Evolutionary conservation across 2,329 filamentous ascomycete species (phyloP), one percentile per base, ranked within the genome.

Genomic region (Trichoderma afroharzianum): DNA sequence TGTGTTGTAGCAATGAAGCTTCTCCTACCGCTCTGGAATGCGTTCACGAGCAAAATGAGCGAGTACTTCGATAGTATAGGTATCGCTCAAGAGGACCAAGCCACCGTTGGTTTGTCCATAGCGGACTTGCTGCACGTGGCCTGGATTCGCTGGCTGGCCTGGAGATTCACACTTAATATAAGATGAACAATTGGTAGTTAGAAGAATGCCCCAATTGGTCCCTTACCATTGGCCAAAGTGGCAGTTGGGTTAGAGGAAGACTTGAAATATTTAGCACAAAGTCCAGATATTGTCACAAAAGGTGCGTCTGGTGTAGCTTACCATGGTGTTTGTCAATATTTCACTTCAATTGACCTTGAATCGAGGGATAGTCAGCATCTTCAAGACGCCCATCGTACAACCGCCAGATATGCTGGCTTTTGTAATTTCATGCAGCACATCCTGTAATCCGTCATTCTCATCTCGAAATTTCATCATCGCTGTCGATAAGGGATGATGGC

Each of bases 1-100:
- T 18, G 39, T 32, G 28, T 32, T 12, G n/a, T 14, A 59, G 7
- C n/a, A 59, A 59, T 14, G 36, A 32, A 7, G 3, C 28, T 68
- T 15, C 21, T 11, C 53, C 28, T 50, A 68, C 64, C 64, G 26
- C 39, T 68, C 64, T 32, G 64, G 64, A 47, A 68, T 68, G 5
- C 64, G 64, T 59, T 68, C 64, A 33, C 64, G 64, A 11, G 64
- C 64, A 32, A 68, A 68, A 59, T 68, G 64, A 7, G 64, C 64
- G 36, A 68, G 55, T 12, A 68, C 26, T 47, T 68, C 64, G 9
- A 68, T 59, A 21, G 64, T 68, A 33, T 68, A 55, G 36, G 64
- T 68, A 59, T 68, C 64, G n/a, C 64, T 68, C 28, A 68, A 26
- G 36, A 68, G 53, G n/a, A 59, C 64, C 36, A 68, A 59, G 26